These are phyloP conservation scores for Begonia peltatifolia DNA, from an alignment of 306 rosid genomes.

Conservation along the genomic window DNA sequence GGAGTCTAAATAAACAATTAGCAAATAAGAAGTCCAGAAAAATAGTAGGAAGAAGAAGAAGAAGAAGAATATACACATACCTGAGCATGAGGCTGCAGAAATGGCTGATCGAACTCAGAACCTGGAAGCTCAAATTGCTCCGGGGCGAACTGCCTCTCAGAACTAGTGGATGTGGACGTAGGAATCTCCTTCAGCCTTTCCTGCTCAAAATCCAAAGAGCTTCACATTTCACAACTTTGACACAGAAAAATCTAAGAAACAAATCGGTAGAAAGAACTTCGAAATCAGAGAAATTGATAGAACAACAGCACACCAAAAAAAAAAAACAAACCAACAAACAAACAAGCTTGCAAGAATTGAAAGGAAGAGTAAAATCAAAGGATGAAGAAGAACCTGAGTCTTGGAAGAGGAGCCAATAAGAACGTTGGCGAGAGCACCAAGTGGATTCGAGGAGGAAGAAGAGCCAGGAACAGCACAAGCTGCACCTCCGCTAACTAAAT, in stretches of 20 bases:
- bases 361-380: too few relatives aligned
- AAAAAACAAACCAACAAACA: neutral
- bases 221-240: too few relatives aligned
- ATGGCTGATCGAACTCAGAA: conserved; percentile 57
- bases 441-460: conserved; percentile 66
- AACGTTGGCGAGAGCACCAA: conserved; percentile 77
- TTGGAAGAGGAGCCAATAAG: conserved; percentile 67
- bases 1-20: neutral
- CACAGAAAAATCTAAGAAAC: too few relatives aligned
- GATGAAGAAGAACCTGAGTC: conserved; percentile 32
- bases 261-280: too few relatives aligned
- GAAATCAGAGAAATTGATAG: too few relatives aligned
- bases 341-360: too few relatives aligned
- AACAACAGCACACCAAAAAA: neutral
- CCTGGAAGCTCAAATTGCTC: conserved; percentile 43
- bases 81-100: conserved; percentile 41
- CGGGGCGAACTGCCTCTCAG: conserved; percentile 31
- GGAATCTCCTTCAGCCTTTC: conserved; percentile 89
- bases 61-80: conserved; percentile 13
- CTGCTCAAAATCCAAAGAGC: conserved; percentile 13
- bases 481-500: conserved; percentile 65
- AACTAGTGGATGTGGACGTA: conserved; percentile 25
- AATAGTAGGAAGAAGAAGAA: neutral
- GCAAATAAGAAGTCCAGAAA: neutral
- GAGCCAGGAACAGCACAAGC: conserved; percentile 76